A percentile compares a stretch with the other conserved stretches of the same genome.
Conservation (phyloP, 352 stramenopile genomes). For the Globisporangium takayamanum region DNA sequence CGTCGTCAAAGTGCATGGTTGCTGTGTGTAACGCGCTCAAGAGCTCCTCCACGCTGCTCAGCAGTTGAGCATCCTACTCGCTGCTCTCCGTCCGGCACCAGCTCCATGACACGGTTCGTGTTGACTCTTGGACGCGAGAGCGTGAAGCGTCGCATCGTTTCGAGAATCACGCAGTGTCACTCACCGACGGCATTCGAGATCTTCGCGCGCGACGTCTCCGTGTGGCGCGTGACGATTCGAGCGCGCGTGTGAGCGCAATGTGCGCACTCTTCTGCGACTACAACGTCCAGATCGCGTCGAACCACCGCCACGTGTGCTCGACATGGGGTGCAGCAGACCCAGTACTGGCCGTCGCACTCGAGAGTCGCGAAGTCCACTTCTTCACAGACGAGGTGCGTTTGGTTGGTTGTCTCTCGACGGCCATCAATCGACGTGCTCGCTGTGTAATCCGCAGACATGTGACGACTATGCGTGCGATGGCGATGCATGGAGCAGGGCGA, state of each 20-base stretch:
- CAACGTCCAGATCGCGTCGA: slow-evolving; percentile 55
- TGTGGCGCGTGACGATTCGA: not conserved
- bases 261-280: slow-evolving; percentile 84
- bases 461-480: not conserved
- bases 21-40: not conserved
- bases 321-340: slow-evolving; percentile 82
- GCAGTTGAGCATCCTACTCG: not conserved
- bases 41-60: not conserved
- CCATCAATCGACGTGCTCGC: not conserved
- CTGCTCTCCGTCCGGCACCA: too few relatives aligned
- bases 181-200: not conserved
- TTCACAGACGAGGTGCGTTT: slow-evolving; percentile 79
- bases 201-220: not conserved
- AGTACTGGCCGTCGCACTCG: slow-evolving; percentile 70
- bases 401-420: not conserved
- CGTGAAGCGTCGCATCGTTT: slow-evolving; percentile 6
- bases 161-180: not conserved
- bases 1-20: slow-evolving; percentile 12
- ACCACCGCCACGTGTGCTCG: slow-evolving; percentile 61
- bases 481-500: slow-evolving; percentile 36
- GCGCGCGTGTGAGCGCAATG: not conserved
- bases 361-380: slow-evolving; percentile 86
- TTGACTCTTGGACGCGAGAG: too few relatives aligned
- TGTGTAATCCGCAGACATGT: not conserved
- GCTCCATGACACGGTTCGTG: not conserved